A percentile compares a stretch with the other conserved stretches of the same genome.
Evolutionary conservation across 495 filamentous ascomycete species (phyloP).

Genomic region (Cercophora samala): DNA sequence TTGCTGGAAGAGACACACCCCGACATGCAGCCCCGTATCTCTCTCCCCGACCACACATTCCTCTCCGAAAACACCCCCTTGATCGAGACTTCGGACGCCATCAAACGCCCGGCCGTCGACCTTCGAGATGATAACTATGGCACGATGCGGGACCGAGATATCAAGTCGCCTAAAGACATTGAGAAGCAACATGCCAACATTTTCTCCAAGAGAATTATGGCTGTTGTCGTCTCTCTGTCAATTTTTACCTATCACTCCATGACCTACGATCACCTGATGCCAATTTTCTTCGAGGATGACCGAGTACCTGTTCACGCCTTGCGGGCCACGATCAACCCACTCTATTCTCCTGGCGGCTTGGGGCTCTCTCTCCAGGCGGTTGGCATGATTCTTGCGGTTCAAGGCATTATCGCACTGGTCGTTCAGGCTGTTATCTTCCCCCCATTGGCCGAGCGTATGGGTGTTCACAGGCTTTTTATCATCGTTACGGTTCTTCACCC

Average conservation of each 20-base stretch:
- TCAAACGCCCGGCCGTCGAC: slow-evolving; percentile 65
- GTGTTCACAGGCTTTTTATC: slow-evolving; percentile 70
- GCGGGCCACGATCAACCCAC: slow-evolving; percentile 31
- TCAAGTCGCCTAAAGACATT: slow-evolving; percentile 33
- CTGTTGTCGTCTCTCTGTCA: slow-evolving; percentile 67
- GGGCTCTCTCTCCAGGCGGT: slow-evolving; percentile 70
- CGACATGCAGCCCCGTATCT: slow-evolving; percentile 63
- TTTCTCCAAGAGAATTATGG: slow-evolving; percentile 63
- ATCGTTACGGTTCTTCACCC: slow-evolving; percentile 73
- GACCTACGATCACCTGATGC: slow-evolving; percentile 80
- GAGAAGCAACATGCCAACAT: slow-evolving; percentile 41
- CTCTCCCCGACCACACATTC: slow-evolving; percentile 50
- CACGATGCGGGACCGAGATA: slow-evolving; percentile 61
- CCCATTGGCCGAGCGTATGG: slow-evolving; percentile 63
- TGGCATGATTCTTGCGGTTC: slow-evolving; percentile 74
- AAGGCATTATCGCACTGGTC: slow-evolving; percentile 74
- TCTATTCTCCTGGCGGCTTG: slow-evolving; percentile 69
- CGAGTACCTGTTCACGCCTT: slow-evolving; percentile 28
- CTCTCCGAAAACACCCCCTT: slow-evolving; percentile 64
- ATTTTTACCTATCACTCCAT: slow-evolving; percentile 88
- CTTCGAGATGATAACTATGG: slow-evolving; percentile 74
- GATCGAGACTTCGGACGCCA: slow-evolving; percentile 66
- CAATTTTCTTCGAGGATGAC: slow-evolving; percentile 79
- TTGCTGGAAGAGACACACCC: slow-evolving; percentile 79
- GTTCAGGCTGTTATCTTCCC: slow-evolving; percentile 78